phyloP scores from a whole-genome alignment of 140 eudicot species.

The Erigeron philadelphicus region DNA sequence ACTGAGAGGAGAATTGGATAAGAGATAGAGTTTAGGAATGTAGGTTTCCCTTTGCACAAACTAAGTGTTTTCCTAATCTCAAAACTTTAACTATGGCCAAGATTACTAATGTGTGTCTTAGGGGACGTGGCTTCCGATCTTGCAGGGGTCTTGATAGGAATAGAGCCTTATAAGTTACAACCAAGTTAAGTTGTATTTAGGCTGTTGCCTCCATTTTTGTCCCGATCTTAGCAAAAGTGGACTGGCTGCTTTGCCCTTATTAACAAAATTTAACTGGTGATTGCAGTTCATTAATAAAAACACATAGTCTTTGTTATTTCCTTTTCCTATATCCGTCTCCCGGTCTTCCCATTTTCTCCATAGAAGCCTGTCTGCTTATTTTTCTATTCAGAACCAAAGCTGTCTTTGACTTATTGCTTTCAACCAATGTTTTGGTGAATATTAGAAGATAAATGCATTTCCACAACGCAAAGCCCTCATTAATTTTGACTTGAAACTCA shows the following conservation, averaged over 20 bases:
- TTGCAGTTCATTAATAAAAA: background rate
- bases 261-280: background rate
- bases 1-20: too few species aligned
- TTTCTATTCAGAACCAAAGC: background rate
- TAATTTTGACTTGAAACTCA: background rate
- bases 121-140: too few species aligned
- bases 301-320: background rate
- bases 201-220: background rate
- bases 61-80: too few species aligned
- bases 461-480: background rate
- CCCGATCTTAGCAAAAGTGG: background rate
- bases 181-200: background rate
- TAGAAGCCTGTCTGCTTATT: background rate
- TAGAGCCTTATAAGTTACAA: slow-evolving; percentile 9
- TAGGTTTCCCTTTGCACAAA: too few species aligned
- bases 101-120: too few species aligned
- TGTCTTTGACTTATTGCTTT: background rate
- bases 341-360: slow-evolving; percentile 3
- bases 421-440: background rate
- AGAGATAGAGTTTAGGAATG: too few species aligned
- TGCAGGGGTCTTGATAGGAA: background rate
- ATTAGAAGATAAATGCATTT: background rate
- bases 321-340: background rate
- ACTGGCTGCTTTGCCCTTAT: background rate
- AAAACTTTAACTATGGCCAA: too few species aligned